Conservation (phyloP, 441 rosid species). For the Populus hybrid region DNA sequence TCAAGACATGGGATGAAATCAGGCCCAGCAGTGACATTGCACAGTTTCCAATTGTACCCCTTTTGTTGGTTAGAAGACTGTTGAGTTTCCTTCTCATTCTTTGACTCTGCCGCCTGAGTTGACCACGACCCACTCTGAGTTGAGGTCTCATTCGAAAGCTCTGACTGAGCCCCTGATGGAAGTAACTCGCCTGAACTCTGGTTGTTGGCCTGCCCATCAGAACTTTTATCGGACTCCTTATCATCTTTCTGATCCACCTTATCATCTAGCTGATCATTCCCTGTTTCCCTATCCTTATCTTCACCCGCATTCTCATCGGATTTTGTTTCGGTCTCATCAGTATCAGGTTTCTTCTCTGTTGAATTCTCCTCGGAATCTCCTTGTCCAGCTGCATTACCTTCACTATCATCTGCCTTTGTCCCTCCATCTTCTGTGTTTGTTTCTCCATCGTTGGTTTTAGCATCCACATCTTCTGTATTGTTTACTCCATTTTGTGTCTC, state of each 20-base stretch:
- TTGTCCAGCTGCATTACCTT: constrained; percentile 36
- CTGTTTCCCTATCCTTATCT: constrained; percentile 31
- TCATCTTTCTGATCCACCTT: constrained; percentile 38
- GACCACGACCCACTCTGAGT: constrained; percentile 72
- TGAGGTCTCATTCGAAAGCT: constrained; percentile 68
- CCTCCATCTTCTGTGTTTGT: constrained; percentile 39
- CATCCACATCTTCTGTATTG: constrained; percentile 27
- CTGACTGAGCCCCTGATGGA: constrained; percentile 79
- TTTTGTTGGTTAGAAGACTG: constrained; percentile 39
- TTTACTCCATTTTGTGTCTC: constrained; percentile 28
- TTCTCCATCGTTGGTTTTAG: constrained; percentile 34
- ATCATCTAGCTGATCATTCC: constrained; percentile 39
- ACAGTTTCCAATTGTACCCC: constrained; percentile 64
- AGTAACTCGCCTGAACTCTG: constrained; percentile 48
- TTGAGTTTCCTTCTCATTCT: constrained; percentile 76
- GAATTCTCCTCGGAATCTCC: constrained; percentile 40
- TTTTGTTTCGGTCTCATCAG: constrained; percentile 31
- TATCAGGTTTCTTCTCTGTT: constrained; percentile 24
- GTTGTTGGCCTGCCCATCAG: constrained; percentile 40
- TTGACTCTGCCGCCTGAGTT: constrained; percentile 88
- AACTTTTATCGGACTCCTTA: constrained; percentile 34
- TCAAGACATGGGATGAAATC: constrained; percentile 98
- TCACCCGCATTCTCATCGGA: constrained; percentile 30
- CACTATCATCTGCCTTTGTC: constrained; percentile 31
- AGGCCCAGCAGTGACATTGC: constrained; percentile 85